phyloP scores from a whole-genome alignment of 2,329 filamentous ascomycete species.

The Thielaviopsis populi region DNA sequence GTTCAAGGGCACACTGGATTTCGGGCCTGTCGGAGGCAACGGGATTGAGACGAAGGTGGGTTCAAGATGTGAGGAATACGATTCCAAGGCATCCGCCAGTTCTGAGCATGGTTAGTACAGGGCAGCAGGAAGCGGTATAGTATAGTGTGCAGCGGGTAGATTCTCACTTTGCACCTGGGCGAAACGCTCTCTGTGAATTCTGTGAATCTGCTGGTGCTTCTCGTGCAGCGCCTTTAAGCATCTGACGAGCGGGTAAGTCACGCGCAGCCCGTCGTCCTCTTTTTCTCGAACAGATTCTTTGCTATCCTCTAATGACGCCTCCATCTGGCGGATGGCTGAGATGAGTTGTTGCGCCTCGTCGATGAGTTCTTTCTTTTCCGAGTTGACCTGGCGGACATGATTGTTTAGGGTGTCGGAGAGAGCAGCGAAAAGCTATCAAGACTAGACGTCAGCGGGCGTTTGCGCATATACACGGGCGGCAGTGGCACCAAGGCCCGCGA shows the following conservation, averaged over 20 bases:
- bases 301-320: constrained; percentile 68
- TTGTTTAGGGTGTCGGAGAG: constrained; percentile 84
- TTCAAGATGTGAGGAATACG: constrained; percentile 92
- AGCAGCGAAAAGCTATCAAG: constrained; percentile 66
- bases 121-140: not conserved
- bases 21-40: constrained; percentile 66
- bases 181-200: constrained; percentile 77
- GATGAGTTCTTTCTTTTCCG: constrained; percentile 80
- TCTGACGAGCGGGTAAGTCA: constrained; percentile 69
- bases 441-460: not conserved
- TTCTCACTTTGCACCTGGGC: constrained; percentile 83
- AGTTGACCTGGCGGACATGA: constrained; percentile 69
- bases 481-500: not conserved
- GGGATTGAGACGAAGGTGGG: constrained; percentile 71
- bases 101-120: constrained; percentile 36
- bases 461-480: not conserved
- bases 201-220: constrained; percentile 66
- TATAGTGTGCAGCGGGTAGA: not conserved
- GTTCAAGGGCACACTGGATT: constrained; percentile 59
- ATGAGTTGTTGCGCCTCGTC: constrained; percentile 80
- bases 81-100: constrained; percentile 83
- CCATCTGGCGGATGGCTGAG: constrained; percentile 82
- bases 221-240: constrained; percentile 74
- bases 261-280: constrained; percentile 51
- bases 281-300: constrained; percentile 49